Conservation (phyloP, 306 rosid species). For the Hylodesmum podocarpum region DNA sequence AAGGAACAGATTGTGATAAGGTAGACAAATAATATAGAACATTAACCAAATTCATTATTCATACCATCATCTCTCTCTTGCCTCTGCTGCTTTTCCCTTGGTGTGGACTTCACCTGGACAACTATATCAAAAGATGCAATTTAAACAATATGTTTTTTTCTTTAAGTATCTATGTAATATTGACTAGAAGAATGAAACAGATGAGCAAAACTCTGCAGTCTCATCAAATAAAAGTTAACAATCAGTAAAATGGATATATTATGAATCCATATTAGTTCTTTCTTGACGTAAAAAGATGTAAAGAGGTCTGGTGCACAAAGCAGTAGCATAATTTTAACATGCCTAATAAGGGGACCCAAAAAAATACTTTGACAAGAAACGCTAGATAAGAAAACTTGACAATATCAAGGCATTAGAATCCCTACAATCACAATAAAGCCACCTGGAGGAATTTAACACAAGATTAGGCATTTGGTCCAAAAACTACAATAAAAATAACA, state of each 20-base stretch:
- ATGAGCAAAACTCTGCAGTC: constrained; percentile 12
- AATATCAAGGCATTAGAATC: constrained; percentile 20
- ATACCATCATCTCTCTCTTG: constrained; percentile 62
- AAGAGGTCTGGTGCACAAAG: neutral
- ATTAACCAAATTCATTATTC: constrained; percentile 9
- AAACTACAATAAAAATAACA: constrained; percentile 2
- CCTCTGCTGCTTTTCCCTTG: constrained; percentile 56
- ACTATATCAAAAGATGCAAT: constrained; percentile 49
- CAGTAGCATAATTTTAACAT: constrained; percentile 11
- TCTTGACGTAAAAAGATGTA: neutral
- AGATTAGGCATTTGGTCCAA: constrained; percentile 14
- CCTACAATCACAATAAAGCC: neutral
- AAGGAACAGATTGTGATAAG: constrained; percentile 16
- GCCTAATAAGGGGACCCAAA: neutral
- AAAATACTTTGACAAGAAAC: neutral
- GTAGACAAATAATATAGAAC: constrained; percentile 7
- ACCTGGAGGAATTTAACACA: neutral
- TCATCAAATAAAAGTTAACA: constrained; percentile 21
- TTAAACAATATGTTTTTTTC: constrained; percentile 14
- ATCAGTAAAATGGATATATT: neutral
- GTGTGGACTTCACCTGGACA: constrained; percentile 48
- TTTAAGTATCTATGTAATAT: constrained; percentile 11
- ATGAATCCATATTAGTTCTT: neutral
- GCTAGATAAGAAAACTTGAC: neutral
- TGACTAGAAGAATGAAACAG: constrained; percentile 22